These are phyloP conservation scores for Cicer cuneatum DNA, from an alignment of 306 rosid species.

Conservation along the genomic window DNA sequence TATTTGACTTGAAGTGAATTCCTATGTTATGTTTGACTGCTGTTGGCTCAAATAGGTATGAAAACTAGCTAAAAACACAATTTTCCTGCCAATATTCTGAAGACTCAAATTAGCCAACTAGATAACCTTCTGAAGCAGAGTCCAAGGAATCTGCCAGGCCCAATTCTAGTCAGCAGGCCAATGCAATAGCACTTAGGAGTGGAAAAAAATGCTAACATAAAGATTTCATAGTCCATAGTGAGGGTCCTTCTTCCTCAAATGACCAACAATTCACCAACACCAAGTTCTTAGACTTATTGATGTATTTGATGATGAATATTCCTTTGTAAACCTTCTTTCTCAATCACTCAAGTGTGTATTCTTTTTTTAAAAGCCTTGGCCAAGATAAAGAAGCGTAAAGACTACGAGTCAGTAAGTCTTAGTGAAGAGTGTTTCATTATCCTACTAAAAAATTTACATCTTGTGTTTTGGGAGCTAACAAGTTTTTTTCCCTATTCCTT, in stretches of 20 bases:
- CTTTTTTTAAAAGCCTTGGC: not conserved
- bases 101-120: not conserved
- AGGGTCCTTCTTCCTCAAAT: not conserved
- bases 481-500: not conserved
- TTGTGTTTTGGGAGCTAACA: not conserved
- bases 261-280: not conserved
- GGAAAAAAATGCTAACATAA: not conserved
- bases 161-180: not conserved
- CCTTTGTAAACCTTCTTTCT: not conserved
- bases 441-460: not conserved
- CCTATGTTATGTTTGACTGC: conserved; percentile 2
- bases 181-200: too few relatives aligned
- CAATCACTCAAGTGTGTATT: not conserved
- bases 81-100: not conserved
- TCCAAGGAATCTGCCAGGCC: not conserved
- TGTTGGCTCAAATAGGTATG: not conserved
- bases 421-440: not conserved
- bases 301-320: not conserved
- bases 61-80: not conserved
- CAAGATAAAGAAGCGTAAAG: not conserved
- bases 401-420: not conserved
- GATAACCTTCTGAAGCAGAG: not conserved
- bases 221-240: not conserved
- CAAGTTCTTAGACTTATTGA: not conserved
- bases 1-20: conserved; percentile 5